Evolutionary conservation across 306 rosid species (phyloP), one percentile per base, ranked within the genome.

Genomic region (Prunus davidiana): DNA sequence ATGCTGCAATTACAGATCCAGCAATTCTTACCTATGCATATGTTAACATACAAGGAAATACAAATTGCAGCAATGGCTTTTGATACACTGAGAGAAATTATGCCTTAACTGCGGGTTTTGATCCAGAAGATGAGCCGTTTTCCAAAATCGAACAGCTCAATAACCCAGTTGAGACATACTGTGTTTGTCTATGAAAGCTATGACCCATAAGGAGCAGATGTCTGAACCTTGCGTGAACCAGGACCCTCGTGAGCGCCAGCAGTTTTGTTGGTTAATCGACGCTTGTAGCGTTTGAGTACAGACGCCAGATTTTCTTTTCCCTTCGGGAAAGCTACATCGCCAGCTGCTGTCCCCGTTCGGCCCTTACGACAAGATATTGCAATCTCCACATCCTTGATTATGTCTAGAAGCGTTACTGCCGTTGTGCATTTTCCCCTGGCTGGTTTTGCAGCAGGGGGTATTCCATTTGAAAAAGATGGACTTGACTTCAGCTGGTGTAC

Each of bases 251-350:
- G 83, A 74, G 83, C 78, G 73, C 82, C 85, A 67, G 72, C 75
- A 0, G 90, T 70, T 71, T 89, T 92, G 86, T 80, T 88, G 73
- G 96, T 84, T 76, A 96, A 80, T 47, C 97, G 84, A 2, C 97
- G 91, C 88, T 86, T 92, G 84, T 92, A 96, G 49, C 99, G 93
- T 84, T 96, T 96, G 76, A 96, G 97, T 71, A 96, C 99, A 24
- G 99, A 91, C 0, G 94, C 90, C 77, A 96, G 78, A 80, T 92
- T 96, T 69, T 89, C 93, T 81, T 91, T 96, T 62, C 98, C 99
- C 84, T n/a, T 88, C 0, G 99, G 99, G 84, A 93, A 92, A 52
- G 99, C 99, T 47, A 95, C 97, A 19, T 92, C 98, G 13, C 99
- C 99, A 0, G 98, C 99, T 20, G 93, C 96, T 19, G 99, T 96